Evolutionary conservation across 331 rosid species (phyloP), one percentile per base, ranked within the genome.

Genomic region (Prunus yedoensis): DNA sequence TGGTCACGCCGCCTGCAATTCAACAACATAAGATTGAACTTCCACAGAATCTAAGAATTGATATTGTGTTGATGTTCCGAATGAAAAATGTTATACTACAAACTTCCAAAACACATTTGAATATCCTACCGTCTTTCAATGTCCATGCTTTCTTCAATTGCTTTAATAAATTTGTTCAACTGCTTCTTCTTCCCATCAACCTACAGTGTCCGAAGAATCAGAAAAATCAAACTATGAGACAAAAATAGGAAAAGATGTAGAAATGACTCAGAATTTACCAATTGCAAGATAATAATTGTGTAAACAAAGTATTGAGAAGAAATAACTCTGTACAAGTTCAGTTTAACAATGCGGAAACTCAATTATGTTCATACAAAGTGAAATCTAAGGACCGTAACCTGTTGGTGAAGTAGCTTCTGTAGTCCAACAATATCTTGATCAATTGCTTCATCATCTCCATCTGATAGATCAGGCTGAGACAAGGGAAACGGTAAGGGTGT

Each of bases 381-480:
- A 49, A 50, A 47, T 50, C 35, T 62, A 68, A 69, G 81, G 75
- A 70, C 50, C 41, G 65, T 76, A 81, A 94, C 98, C 97, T 91
- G 89, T 68, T 84, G 85, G 80, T 58, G 73, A 74, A 82, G 84
- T 70, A 73, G 84, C 82, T 80, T 94, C 83, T 90, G 90, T 49
- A 91, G 72, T 64, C 85, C 87, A 82, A 87, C 76, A 79, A 94
- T 83, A 62, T 90, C 93, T 79, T 75, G 87, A 84, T 81, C 73
- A 80, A 94, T 71, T 76, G 87, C 75, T 74, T 87, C 93, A 77
- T 83, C 86, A 27, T 84, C 98, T 83, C 94, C 91, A 71, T 90
- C 96, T 68, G 89, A 81, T 38, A 94, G 94, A 82, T 83, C 89
- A 60, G 98, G 98, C 98, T 94, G 83, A 68, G 41, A 80, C 27